phyloP scores from a whole-genome alignment of 2,329 filamentous ascomycete species.

The Aspergillus quadrilineatus region DNA sequence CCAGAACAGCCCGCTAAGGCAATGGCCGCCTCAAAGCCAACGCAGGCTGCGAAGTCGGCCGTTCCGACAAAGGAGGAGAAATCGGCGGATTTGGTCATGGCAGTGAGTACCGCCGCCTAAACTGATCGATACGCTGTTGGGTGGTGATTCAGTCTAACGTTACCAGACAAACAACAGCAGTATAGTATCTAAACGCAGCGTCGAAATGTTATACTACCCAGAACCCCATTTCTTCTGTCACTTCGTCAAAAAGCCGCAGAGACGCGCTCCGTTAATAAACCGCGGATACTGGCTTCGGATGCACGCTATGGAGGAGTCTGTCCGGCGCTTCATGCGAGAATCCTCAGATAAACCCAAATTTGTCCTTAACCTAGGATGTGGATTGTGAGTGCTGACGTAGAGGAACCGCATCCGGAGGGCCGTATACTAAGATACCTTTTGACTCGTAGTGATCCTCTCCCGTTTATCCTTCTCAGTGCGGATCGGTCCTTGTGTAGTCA shows the following conservation, averaged over 20 bases:
- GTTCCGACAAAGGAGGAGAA: constrained; percentile 34
- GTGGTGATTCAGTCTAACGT: too few relatives aligned
- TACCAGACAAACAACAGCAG: constrained; percentile 80
- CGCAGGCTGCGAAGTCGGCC: constrained; percentile 12
- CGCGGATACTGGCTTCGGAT: constrained; percentile 85
- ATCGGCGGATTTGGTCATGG: constrained; percentile 56
- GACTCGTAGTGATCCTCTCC: constrained; percentile 71
- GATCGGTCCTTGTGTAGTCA: constrained; percentile 60
- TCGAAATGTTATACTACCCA: constrained; percentile 82
- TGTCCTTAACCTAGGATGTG: constrained; percentile 82
- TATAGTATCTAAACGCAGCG: constrained; percentile 87
- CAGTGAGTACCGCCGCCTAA: constrained; percentile 38
- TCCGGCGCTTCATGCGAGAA: constrained; percentile 69
- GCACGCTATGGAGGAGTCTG: constrained; percentile 73
- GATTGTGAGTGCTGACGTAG: constrained; percentile 65
- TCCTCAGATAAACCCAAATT: constrained; percentile 62
- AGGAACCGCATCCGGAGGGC: constrained; percentile 3
- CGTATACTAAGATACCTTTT: constrained; percentile 27
- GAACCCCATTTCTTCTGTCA: constrained; percentile 83
- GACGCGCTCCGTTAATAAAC: constrained; percentile 85
- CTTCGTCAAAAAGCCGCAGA: constrained; percentile 80
- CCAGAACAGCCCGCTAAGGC: constrained; percentile 19
- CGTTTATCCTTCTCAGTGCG: constrained; percentile 75
- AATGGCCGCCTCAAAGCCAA: constrained; percentile 17
- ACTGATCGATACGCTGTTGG: not conserved